Base-by-base conservation (phyloP, 805 yeast genomes). In the Wickerhamiella musiphila region DNA sequence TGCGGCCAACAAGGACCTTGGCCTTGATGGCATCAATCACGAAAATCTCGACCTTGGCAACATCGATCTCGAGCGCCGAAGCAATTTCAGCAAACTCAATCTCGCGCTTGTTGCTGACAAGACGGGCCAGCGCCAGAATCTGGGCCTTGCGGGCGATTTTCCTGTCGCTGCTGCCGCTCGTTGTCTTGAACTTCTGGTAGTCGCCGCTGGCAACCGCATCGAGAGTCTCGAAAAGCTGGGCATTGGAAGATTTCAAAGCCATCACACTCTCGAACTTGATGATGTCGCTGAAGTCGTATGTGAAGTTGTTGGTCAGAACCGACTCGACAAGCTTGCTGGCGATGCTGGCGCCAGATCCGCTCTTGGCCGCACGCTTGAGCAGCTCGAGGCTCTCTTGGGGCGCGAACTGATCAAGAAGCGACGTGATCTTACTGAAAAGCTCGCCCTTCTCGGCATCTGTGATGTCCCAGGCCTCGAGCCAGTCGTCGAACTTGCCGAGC, bases 1-100 rank as follows among this genome's bases (percentile, higher is more conserved):
- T 51, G 34, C 62, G 53, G 38, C 65, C 65, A 42, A 54, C 51
- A 16, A 60, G 42, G 12, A 60, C 52, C 5, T 59, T 60, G 3
- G 60, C 58, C 35, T 59, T 52, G 37, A 59, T 54, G 19, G 60
- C 56, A 32, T 59, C 61, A 29, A 60, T 57, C 22, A 59, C 47
- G 48, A 60, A 50, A 20, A 46, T 26, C 46, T 60, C 65, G 16
- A 60, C 58, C 25, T 50, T 53, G 12, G 41, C 41, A 17, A 35
- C 49, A 12, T 47, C 37, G 13, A 58, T 44, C 18, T 45, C 48
- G 14, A 57, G 41, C 10, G 50, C 45, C 12, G 33, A 29, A 13
- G 56, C 49, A 32, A 60, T 53, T 15, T 38, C 44, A n/a, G 41
- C 33, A 41, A 57, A 61, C 7, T 48, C 14, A 9, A 60, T 40